These are phyloP conservation scores for Penicillium sp. DNA, from an alignment of 2,329 filamentous ascomycete species.

Conservation along the genomic window DNA sequence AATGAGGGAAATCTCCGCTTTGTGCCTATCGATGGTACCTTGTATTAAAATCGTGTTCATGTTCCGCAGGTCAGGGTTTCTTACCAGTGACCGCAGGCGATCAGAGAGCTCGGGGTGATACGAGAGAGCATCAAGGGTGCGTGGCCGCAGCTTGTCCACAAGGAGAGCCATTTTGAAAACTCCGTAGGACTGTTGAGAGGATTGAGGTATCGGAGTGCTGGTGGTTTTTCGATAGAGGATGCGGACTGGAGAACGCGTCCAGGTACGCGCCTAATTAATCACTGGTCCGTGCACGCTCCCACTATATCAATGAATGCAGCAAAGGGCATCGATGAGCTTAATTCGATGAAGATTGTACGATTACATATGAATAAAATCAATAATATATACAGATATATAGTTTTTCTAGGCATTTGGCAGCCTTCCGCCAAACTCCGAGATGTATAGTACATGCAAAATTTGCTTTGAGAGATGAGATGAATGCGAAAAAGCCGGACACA, in stretches of 20 bases:
- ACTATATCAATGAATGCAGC: not conserved
- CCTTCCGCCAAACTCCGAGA: constrained; percentile 1
- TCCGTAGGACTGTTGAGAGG: not conserved
- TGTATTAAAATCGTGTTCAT: constrained; percentile 10
- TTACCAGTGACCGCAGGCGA: constrained; percentile 79
- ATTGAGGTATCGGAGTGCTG: not conserved
- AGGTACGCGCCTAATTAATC: constrained; percentile 41
- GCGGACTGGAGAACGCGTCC: constrained; percentile 36
- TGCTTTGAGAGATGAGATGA: constrained; percentile 20
- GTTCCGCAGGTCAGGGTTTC: not conserved
- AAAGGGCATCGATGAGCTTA: not conserved
- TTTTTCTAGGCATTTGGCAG: constrained; percentile 4
- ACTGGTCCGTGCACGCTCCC: constrained; percentile 35
- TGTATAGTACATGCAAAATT: constrained; percentile 24
- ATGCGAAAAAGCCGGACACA: not conserved
- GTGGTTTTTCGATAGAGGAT: constrained; percentile 14
- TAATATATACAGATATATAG: constrained; percentile 4
- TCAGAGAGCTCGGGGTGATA: constrained; percentile 90
- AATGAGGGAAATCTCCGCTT: constrained; percentile 95
- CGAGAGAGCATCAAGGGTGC: constrained; percentile 60
- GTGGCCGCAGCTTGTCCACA: constrained; percentile 62
- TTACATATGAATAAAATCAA: not conserved
- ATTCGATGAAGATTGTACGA: not conserved
- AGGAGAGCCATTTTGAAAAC: constrained; percentile 58
- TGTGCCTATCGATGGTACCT: constrained; percentile 64